A percentile compares a stretch with the other conserved stretches of the same genome.
Conservation (phyloP, 176 grass and related monocot genomes). For the Chloris gayana region DNA sequence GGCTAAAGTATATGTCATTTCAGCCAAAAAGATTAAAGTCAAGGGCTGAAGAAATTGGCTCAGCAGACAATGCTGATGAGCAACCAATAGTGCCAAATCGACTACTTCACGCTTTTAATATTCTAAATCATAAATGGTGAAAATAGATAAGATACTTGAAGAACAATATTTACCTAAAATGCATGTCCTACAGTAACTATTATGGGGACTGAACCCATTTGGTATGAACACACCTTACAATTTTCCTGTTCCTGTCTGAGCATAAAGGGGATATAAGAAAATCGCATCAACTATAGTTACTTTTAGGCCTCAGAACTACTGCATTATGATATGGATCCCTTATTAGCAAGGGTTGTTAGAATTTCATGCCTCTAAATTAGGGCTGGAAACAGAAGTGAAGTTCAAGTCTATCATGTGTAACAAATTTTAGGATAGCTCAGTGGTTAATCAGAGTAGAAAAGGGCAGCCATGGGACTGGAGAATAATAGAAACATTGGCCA, state of each 20-base stretch:
- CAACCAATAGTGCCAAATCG: background rate
- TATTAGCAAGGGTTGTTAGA: background rate
- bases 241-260: background rate
- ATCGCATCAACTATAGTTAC: background rate
- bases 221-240: background rate
- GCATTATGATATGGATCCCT: background rate
- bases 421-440: background rate
- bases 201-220: background rate
- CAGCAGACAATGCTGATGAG: background rate
- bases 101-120: background rate
- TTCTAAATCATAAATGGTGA: background rate
- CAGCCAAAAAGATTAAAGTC: background rate
- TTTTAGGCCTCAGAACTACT: background rate
- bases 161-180: conserved; percentile 1
- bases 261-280: background rate
- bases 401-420: background rate
- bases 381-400: background rate
- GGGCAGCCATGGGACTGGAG: too few species aligned
- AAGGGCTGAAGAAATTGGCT: background rate
- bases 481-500: background rate
- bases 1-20: conserved; percentile 20
- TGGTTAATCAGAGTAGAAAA: background rate
- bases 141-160: background rate
- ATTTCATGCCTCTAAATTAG: background rate
- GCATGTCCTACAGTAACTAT: background rate